A percentile compares a stretch with the other conserved stretches of the same genome.
Evolutionary conservation across 2,329 filamentous ascomycete species (phyloP).

Genomic region (Monilinia polystroma): DNA sequence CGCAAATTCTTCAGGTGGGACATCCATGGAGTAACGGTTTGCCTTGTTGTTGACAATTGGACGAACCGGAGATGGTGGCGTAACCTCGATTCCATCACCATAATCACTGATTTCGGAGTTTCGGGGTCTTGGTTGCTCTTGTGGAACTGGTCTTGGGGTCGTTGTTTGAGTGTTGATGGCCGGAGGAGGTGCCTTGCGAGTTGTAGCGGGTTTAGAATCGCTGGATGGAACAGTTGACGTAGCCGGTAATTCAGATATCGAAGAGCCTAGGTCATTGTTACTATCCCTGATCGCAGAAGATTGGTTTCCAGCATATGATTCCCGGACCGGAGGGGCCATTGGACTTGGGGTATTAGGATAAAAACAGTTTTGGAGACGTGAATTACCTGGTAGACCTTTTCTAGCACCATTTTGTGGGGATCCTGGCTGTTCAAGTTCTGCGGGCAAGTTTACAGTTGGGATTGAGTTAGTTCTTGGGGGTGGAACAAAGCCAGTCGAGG

Average conservation of each 20-base stretch:
- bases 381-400: constrained; percentile 31
- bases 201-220: constrained; percentile 20
- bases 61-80: constrained; percentile 45
- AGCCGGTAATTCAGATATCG: constrained; percentile 23
- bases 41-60: constrained; percentile 27
- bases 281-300: constrained; percentile 31
- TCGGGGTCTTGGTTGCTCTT: constrained; percentile 42
- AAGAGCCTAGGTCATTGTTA: constrained; percentile 39
- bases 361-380: constrained; percentile 26
- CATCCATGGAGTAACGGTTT: constrained; percentile 42
- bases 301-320: constrained; percentile 27
- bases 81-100: constrained; percentile 51
- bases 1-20: constrained; percentile 41
- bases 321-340: constrained; percentile 20
- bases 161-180: constrained; percentile 37
- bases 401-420: constrained; percentile 24
- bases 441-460: constrained; percentile 4
- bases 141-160: constrained; percentile 41
- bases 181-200: constrained; percentile 22
- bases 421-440: constrained; percentile 2
- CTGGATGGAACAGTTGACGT: constrained; percentile 9
- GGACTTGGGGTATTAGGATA: constrained; percentile 23
- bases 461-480: constrained; percentile 48
- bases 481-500: constrained; percentile 30
- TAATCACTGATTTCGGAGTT: constrained; percentile 52